These are phyloP conservation scores for Phytophthora kernoviae DNA, from an alignment of 352 stramenopile species.

Conservation along the genomic window DNA sequence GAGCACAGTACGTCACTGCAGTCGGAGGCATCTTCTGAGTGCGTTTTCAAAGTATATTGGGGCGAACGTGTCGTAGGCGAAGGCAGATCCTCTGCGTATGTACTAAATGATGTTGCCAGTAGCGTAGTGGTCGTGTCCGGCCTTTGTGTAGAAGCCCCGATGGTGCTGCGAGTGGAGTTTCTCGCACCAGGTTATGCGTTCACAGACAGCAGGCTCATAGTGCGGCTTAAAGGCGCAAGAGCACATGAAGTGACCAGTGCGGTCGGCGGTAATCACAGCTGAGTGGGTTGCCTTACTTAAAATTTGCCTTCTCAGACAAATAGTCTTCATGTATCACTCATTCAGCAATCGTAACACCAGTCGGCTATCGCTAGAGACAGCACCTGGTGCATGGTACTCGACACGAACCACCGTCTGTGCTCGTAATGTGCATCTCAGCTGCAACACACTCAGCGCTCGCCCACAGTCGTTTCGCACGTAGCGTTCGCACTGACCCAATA, in stretches of 20 bases:
- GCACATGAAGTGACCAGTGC: no score
- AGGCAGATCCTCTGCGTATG: constrained; percentile 1
- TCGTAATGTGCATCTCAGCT: constrained; percentile 23
- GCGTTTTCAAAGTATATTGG: constrained; percentile 23
- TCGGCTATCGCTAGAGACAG: constrained; percentile 21
- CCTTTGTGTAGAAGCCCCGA: constrained; percentile 4
- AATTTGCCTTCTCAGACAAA: no score
- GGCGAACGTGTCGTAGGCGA: constrained; percentile 13
- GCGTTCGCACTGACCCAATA: constrained; percentile 24
- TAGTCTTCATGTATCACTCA: constrained; percentile 4
- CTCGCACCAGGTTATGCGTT: constrained; percentile 25
- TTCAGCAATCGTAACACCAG: constrained; percentile 20
- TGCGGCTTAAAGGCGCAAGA: neutral
- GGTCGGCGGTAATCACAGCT: no score
- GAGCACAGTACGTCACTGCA: constrained; percentile 14
- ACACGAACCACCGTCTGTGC: constrained; percentile 35
- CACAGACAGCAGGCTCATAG: constrained; percentile 22
- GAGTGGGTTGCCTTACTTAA: no score
- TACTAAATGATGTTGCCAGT: constrained; percentile 16
- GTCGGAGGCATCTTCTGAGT: neutral
- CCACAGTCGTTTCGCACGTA: constrained; percentile 19
- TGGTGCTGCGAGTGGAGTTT: constrained; percentile 27
- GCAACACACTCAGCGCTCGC: constrained; percentile 29
- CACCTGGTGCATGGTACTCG: constrained; percentile 29
- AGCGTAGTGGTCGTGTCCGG: constrained; percentile 12